Percentiles rank a stretch among this genome's conserved stretches.
These are phyloP conservation scores for Pythium aristosporum DNA, from an alignment of 352 stramenopile genomes.

Conservation along the genomic window DNA sequence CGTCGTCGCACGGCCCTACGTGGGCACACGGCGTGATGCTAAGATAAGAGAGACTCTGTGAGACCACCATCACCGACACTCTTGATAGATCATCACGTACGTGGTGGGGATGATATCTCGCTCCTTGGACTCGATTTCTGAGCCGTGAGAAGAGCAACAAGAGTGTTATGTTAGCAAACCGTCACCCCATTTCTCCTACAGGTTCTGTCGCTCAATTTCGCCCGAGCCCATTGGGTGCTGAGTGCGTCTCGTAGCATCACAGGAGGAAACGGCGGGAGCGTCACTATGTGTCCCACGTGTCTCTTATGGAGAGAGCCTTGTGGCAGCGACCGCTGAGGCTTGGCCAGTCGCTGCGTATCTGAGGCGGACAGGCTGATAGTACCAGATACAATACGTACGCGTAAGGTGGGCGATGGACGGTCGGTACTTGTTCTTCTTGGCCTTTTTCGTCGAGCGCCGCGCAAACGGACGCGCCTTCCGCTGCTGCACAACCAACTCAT, in stretches of 20 bases:
- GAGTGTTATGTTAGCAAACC: background rate
- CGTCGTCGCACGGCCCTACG: slow-evolving; percentile 74
- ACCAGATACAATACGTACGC: slow-evolving; percentile 41
- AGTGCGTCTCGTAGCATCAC: slow-evolving; percentile 28
- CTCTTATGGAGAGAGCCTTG: slow-evolving; percentile 25
- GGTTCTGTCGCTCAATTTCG: slow-evolving; percentile 3
- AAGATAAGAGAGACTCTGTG: background rate
- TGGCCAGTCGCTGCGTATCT: slow-evolving; percentile 58
- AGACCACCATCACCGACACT: too few relatives aligned
- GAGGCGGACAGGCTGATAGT: slow-evolving; percentile 35
- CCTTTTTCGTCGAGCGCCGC: slow-evolving; percentile 31
- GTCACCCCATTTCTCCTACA: too few relatives aligned
- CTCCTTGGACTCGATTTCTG: slow-evolving; percentile 25
- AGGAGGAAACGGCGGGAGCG: slow-evolving; percentile 22
- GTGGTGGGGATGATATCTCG: slow-evolving; percentile 17
- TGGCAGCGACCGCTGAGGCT: slow-evolving; percentile 41
- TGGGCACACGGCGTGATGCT: slow-evolving; percentile 89
- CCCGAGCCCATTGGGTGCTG: slow-evolving; percentile 21
- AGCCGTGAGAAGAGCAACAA: background rate
- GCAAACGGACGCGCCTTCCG: slow-evolving; percentile 31
- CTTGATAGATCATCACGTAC: slow-evolving; percentile 2
- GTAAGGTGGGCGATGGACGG: slow-evolving; percentile 68
- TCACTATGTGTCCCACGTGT: slow-evolving; percentile 20
- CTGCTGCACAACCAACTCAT: slow-evolving; percentile 12
- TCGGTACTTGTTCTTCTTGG: slow-evolving; percentile 55